Base-by-base conservation (phyloP, 257 asterid species). In the Anisodus tanguticus region DNA sequence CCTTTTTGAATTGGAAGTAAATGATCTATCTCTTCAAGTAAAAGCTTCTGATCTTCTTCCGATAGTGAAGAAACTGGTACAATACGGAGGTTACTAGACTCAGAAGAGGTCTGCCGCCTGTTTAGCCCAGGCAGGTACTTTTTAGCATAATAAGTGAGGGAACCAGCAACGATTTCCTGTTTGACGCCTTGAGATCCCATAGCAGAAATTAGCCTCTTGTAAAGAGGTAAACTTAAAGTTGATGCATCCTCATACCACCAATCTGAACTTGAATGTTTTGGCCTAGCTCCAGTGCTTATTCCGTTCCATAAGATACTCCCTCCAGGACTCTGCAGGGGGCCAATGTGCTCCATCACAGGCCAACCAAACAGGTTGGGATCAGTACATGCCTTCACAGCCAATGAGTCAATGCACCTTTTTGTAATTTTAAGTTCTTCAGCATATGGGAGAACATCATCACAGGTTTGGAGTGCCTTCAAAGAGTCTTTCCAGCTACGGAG, bases 241-340 rank as follows among this genome's bases (percentile, higher is more conserved):
- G 98, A 91, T 19, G 94, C 98, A 74, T 94, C 99, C 83, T 96
- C 99, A n/a, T 89, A 94, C 99, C 99, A 96, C 99, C 99, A 96
- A 87, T 96, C 98, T 6, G 96, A 88, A 72, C 90, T 91, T 11
- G 93, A 70, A 69, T 88, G 87, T 80, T 89, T 92, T 31, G 94
- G 97, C 76, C 97, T 92, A 66, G 98, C 98, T 0, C 99, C 99
- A 2, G 99, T 94, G 94, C 99, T 96, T 83, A 96, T 94, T 68
- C 99, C 99, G 60, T 96, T 96, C 99, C 99, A 96, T 87, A 96
- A 68, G 51, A 96, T 92, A 76, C 98, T 94, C 15, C 99, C 98
- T 39, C 99, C 98, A 0, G 99, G 99, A 70, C 99, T 95, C 91
- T 95, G 99, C 98, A 95, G 91, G n/a, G 94, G 97, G 19, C 97